Conservation (phyloP, 2,329 filamentous ascomycete genomes). For the Fusarium tricinctum region DNA sequence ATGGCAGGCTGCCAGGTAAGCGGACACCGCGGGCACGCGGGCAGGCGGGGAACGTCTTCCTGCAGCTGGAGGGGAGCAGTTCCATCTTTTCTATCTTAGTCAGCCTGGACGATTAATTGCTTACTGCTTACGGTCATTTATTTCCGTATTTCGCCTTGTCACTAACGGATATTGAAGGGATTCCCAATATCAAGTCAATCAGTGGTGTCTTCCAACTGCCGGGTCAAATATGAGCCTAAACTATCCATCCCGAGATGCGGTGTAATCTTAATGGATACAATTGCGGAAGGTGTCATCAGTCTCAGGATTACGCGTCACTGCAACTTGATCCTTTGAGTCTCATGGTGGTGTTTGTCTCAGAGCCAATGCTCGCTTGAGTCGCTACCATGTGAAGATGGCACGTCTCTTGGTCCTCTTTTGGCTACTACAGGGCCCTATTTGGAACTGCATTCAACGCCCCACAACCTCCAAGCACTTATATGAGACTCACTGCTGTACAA, state of each 20-base stretch:
- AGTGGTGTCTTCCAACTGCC: neutral
- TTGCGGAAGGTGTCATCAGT: no score
- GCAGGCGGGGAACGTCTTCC: conserved; percentile 25
- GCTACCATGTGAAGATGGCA: conserved; percentile 10
- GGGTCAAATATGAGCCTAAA: no score
- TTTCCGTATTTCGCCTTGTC: neutral
- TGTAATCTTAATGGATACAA: no score
- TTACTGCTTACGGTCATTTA: conserved; percentile 21
- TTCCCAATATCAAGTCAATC: no score
- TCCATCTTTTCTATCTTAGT: conserved; percentile 13
- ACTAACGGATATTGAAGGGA: no score
- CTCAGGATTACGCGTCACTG: no score
- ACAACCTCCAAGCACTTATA: no score
- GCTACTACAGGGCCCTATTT: neutral
- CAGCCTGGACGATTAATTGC: conserved; percentile 10
- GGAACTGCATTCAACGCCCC: neutral
- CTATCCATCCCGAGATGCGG: no score
- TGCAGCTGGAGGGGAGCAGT: conserved; percentile 25
- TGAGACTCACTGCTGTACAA: no score
- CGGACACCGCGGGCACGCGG: neutral
- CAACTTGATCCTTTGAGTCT: no score
- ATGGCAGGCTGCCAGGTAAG: no score
- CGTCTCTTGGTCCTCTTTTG: neutral
- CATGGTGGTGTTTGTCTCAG: conserved; percentile 1
- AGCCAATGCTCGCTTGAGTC: neutral